Evolutionary conservation across 805 yeast species (phyloP).

Genomic region (Starmerella cellae): DNA sequence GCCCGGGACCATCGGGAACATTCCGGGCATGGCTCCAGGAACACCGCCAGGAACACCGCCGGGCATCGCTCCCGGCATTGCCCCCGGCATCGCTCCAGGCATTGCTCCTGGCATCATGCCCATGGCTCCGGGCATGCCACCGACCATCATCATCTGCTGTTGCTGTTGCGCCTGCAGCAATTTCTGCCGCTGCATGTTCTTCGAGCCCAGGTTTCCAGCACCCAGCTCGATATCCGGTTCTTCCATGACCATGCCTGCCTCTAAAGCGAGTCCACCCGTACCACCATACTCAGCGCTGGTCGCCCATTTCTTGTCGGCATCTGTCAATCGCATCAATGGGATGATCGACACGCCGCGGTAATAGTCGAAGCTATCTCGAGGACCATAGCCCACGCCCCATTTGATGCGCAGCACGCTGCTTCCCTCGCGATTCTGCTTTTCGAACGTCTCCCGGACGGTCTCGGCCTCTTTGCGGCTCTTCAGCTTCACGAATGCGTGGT

Average conservation of each 20-base stretch:
- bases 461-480: conserved; percentile 88
- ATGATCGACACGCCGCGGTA: conserved; percentile 79
- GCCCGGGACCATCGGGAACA: conserved; percentile 28
- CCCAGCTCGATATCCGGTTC: conserved; percentile 98
- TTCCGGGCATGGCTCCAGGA: conserved; percentile 18
- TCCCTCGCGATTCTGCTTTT: conserved; percentile 44
- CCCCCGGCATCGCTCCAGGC: conserved; percentile 13
- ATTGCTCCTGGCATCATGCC: conserved; percentile 14
- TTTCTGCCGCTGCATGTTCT: conserved; percentile 7
- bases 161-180: conserved; percentile 14
- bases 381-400: conserved; percentile 99
- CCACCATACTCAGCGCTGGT: conserved; percentile 94
- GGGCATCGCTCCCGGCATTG: conserved; percentile 20
- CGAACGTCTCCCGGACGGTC: conserved; percentile 56
- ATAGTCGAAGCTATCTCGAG: conserved; percentile 95
- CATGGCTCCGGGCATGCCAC: conserved; percentile 17
- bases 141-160: conserved; percentile 15
- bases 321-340: conserved; percentile 78
- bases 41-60: conserved; percentile 17
- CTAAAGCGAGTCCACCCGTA: conserved; percentile 74
- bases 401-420: conserved; percentile 61
- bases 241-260: conserved; percentile 70
- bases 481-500: conserved; percentile 92
- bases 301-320: conserved; percentile 86
- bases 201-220: conserved; percentile 53